These are phyloP conservation scores for Lyophyllum decastes DNA, from an alignment of 768 basidiomycete genomes.

Conservation along the genomic window DNA sequence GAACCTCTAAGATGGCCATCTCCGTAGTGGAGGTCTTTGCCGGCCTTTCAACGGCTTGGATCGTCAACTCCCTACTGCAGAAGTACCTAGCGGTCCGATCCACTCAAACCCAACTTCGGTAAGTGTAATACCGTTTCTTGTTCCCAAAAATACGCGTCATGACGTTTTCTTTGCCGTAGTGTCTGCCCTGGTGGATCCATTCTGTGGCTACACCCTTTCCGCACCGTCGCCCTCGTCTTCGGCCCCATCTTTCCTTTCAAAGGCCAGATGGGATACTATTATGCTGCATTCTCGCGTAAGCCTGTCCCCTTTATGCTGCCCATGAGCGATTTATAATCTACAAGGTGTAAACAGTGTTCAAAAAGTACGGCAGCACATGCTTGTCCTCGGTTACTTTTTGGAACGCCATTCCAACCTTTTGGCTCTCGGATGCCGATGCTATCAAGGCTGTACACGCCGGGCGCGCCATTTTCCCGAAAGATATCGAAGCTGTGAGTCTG, in stretches of 20 bases:
- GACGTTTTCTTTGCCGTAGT: constrained; percentile 1
- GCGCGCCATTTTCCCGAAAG: constrained; percentile 39
- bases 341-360: constrained; percentile 32
- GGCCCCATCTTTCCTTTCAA: constrained; percentile 35
- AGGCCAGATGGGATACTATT: constrained; percentile 32
- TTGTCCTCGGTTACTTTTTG: constrained; percentile 36
- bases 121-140: neutral
- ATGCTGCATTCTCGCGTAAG: constrained; percentile 37
- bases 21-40: constrained; percentile 10
- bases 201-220: constrained; percentile 32
- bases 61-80: constrained; percentile 12
- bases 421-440: constrained; percentile 46
- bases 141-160: neutral
- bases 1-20: constrained; percentile 6
- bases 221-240: constrained; percentile 22
- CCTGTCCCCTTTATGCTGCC: neutral
- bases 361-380: constrained; percentile 38
- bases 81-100: constrained; percentile 14
- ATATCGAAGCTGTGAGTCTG: constrained; percentile 32
- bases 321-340: neutral
- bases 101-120: constrained; percentile 11
- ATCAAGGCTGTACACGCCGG: constrained; percentile 35
- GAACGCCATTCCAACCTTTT: constrained; percentile 32
- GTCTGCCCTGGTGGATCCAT: constrained; percentile 19
- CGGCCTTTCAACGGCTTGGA: constrained; percentile 13